Conservation (phyloP, 2,329 filamentous ascomycete species). For the Fusarium begoniae region DNA sequence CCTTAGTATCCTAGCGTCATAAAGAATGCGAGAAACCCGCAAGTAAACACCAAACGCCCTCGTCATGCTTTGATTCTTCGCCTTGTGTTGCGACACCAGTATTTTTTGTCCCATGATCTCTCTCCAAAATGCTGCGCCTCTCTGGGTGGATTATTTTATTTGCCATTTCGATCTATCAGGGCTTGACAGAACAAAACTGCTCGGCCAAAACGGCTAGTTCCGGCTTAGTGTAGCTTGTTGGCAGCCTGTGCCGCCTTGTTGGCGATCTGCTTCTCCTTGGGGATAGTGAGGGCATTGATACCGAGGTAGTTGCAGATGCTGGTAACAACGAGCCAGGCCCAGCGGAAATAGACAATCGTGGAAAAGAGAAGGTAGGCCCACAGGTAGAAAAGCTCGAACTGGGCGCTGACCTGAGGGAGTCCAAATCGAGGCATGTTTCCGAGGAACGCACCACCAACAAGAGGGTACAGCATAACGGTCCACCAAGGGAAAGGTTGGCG, state of each 20-base stretch:
- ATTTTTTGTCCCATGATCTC: slow-evolving; percentile 11
- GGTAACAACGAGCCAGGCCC: slow-evolving; percentile 90
- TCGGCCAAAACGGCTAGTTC: not conserved
- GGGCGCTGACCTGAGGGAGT: slow-evolving; percentile 70
- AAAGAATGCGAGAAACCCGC: slow-evolving; percentile 38
- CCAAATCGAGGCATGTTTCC: slow-evolving; percentile 84
- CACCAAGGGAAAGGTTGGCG: slow-evolving; percentile 95
- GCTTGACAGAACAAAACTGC: not conserved
- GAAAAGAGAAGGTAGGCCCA: slow-evolving; percentile 86
- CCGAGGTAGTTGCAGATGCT: slow-evolving; percentile 92
- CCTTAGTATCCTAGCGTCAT: slow-evolving; percentile 23
- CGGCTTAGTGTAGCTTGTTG: slow-evolving; percentile 47
- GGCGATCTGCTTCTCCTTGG: slow-evolving; percentile 66
- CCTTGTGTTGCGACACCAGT: slow-evolving; percentile 26
- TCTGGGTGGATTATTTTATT: slow-evolving; percentile 26
- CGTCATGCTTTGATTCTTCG: slow-evolving; percentile 37
- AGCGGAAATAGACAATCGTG: slow-evolving; percentile 86
- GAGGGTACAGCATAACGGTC: slow-evolving; percentile 89
- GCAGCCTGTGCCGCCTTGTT: slow-evolving; percentile 57
- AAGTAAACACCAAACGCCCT: slow-evolving; percentile 40
- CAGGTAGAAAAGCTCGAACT: slow-evolving; percentile 81
- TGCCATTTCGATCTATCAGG: slow-evolving; percentile 2
- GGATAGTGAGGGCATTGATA: slow-evolving; percentile 94
- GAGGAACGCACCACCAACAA: slow-evolving; percentile 84
- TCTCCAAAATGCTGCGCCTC: slow-evolving; percentile 23